Conservation (phyloP, 176 grass and related monocot genomes). For the Triticum turgidum region DNA sequence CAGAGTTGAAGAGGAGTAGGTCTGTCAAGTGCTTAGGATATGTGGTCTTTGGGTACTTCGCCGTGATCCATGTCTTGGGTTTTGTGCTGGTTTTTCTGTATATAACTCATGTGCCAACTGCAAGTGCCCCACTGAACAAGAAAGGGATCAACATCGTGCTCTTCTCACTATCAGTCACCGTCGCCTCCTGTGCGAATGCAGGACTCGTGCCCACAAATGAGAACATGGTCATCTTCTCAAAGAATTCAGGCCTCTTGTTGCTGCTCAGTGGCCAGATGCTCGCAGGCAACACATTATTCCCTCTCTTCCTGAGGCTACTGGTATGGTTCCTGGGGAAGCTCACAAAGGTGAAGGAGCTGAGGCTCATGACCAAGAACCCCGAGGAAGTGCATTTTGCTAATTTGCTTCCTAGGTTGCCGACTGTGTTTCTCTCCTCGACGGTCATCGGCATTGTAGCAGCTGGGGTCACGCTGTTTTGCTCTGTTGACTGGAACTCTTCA, state of each 20-base stretch:
- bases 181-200: slow-evolving; percentile 54
- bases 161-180: slow-evolving; percentile 48
- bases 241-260: slow-evolving; percentile 45
- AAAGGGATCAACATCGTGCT: slow-evolving; percentile 50
- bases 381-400: slow-evolving; percentile 32
- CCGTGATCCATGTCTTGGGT: slow-evolving; percentile 38
- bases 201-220: slow-evolving; percentile 67
- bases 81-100: slow-evolving; percentile 45
- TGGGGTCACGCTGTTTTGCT: slow-evolving; percentile 23
- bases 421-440: slow-evolving; percentile 18
- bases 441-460: slow-evolving; percentile 23
- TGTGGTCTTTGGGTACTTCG: slow-evolving; percentile 47
- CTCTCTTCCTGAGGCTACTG: slow-evolving; percentile 35
- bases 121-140: slow-evolving; percentile 21
- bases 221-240: slow-evolving; percentile 59
- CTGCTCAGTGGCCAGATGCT: slow-evolving; percentile 43
- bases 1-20: slow-evolving; percentile 18
- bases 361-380: slow-evolving; percentile 27
- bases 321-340: slow-evolving; percentile 44
- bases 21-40: slow-evolving; percentile 30
- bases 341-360: slow-evolving; percentile 32
- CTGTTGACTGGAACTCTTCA: slow-evolving; percentile 54
- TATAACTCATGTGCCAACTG: slow-evolving; percentile 26
- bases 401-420: slow-evolving; percentile 12
- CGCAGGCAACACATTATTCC: slow-evolving; percentile 61